Percentiles rank a stretch among this genome's conserved stretches.
Conservation (phyloP, 345 rosid genomes). For the Cardiospermum halicacabum region DNA sequence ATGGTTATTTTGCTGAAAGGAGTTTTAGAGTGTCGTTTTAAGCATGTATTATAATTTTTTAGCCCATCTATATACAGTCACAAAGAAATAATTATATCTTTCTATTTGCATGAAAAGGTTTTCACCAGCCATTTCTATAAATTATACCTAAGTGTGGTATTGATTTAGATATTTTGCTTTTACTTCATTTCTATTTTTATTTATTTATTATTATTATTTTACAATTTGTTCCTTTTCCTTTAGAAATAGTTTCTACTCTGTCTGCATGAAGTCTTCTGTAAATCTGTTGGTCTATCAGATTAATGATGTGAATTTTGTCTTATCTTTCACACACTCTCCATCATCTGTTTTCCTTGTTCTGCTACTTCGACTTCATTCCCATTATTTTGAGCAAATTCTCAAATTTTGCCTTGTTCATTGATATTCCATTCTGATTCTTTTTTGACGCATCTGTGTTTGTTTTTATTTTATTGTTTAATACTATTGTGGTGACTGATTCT, state of each 20-base stretch:
- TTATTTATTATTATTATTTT: too few species aligned
- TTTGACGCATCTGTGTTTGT: neutral
- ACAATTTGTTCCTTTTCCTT: neutral
- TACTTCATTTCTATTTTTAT: too few species aligned
- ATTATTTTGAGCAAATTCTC: neutral
- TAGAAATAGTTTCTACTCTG: neutral
- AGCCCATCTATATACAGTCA: neutral
- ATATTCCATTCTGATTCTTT: neutral
- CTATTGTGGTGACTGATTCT: slow-evolving; percentile 9
- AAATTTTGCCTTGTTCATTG: neutral
- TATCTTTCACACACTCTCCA: neutral
- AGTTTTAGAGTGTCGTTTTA: neutral
- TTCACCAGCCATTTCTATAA: neutral
- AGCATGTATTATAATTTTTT: neutral
- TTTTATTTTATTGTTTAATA: too few species aligned
- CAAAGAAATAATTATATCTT: neutral
- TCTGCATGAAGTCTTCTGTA: neutral
- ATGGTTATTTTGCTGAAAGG: neutral
- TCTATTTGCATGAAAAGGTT: neutral
- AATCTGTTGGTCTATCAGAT: neutral
- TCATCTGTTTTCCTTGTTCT: neutral
- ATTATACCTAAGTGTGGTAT: neutral
- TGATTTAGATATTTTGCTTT: too few species aligned
- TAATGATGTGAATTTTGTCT: neutral
- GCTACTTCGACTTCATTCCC: neutral